Conservation (phyloP, 805 yeast genomes). For the Cyberlindnera petersonii region DNA sequence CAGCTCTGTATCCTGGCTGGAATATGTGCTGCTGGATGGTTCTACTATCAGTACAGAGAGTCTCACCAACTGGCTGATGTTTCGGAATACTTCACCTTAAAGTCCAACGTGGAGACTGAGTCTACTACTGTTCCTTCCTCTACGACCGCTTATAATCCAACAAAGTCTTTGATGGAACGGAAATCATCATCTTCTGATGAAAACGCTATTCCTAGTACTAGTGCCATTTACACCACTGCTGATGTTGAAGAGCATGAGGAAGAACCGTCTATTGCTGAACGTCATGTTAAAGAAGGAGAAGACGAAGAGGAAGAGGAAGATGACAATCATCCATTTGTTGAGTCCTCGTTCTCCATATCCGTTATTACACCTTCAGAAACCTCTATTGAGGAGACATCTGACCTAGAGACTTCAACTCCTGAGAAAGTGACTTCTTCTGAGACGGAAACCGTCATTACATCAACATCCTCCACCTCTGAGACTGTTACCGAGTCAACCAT, state of each 20-base stretch:
- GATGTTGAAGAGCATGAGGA: not conserved
- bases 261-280: not conserved
- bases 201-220: too few relatives aligned
- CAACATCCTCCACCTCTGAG: not conserved
- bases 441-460: not conserved
- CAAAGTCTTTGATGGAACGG: not conserved
- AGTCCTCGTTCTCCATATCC: too few relatives aligned
- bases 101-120: slow-evolving; percentile 5
- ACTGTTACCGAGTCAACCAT: not conserved
- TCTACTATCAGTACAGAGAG: slow-evolving; percentile 15
- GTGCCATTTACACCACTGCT: not conserved
- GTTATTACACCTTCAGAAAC: too few relatives aligned
- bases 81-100: slow-evolving; percentile 27
- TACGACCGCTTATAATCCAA: not conserved
- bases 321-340: not conserved
- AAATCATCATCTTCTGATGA: not conserved
- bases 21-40: slow-evolving; percentile 13
- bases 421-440: too few relatives aligned
- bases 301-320: not conserved
- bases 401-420: not conserved
- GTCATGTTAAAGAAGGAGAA: not conserved
- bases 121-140: not conserved
- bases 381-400: too few relatives aligned
- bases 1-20: slow-evolving; percentile 13
- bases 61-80: slow-evolving; percentile 11